Evolutionary conservation across 2,329 filamentous ascomycete species (phyloP).

Genomic region (Penicillium digitatum): DNA sequence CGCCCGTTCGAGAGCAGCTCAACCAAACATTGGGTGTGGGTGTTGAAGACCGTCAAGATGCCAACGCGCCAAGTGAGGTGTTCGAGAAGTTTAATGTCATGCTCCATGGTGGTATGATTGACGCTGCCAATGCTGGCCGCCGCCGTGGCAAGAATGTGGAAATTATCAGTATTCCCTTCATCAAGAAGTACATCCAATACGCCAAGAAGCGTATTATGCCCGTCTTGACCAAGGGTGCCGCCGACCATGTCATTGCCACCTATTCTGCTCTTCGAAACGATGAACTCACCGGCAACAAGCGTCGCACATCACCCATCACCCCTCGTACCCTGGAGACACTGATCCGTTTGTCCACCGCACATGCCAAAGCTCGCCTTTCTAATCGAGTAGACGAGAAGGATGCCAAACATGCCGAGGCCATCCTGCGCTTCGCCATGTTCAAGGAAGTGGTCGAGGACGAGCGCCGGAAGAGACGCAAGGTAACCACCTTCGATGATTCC

Average conservation of each 20-base stretch:
- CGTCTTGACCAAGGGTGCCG: conserved; percentile 81
- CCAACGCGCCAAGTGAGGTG: conserved; percentile 74
- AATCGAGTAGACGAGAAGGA: conserved; percentile 86
- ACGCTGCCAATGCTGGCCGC: conserved; percentile 55
- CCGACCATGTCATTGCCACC: conserved; percentile 83
- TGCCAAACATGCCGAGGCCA: conserved; percentile 79
- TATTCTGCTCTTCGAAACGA: conserved; percentile 94
- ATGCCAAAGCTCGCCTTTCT: conserved; percentile 87
- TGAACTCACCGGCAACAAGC: conserved; percentile 88
- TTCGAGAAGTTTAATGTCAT: conserved; percentile 96
- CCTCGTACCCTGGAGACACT: conserved; percentile 95
- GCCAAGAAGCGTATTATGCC: conserved; percentile 90
- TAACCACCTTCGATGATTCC: conserved; percentile 63
- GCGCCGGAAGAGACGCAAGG: conserved; percentile 77
- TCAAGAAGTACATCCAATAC: conserved; percentile 99
- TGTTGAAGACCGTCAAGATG: conserved; percentile 68
- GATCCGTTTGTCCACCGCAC: conserved; percentile 94
- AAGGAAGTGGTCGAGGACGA: conserved; percentile 82
- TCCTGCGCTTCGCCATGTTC: conserved; percentile 91
- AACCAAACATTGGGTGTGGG: conserved; percentile 84
- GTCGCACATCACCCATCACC: conserved; percentile 90
- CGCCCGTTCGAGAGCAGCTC: conserved; percentile 83
- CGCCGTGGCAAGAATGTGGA: conserved; percentile 74
- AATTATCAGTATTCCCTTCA: conserved; percentile 91
- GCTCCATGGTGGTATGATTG: conserved; percentile 88